Conservation (phyloP, 306 rosid species). For the Trichosanthes cucumerina region DNA sequence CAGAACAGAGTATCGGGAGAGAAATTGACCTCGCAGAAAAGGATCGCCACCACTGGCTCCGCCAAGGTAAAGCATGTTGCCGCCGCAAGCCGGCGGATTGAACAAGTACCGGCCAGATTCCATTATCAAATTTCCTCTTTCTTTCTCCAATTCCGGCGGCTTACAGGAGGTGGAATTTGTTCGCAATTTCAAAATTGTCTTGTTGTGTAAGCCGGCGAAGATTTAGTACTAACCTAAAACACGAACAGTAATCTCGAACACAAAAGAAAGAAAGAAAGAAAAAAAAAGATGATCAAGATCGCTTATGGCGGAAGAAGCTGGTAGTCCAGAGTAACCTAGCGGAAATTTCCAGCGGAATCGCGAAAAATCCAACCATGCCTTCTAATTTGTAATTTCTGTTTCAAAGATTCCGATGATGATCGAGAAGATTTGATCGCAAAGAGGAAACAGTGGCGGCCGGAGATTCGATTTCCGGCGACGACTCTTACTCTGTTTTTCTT, state of each 20-base stretch:
- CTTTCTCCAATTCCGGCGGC: background rate
- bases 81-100: conserved; percentile 36
- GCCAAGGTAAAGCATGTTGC: conserved; percentile 71
- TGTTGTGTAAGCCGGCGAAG: background rate
- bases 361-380: conserved; percentile 88
- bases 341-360: conserved; percentile 73
- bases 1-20: background rate
- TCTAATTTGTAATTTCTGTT: conserved; percentile 2
- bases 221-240: background rate
- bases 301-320: conserved; percentile 98
- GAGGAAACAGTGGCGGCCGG: conserved; percentile 17
- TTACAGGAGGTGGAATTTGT: background rate
- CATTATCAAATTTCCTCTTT: background rate
- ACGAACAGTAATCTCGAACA: background rate
- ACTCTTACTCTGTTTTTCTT: background rate
- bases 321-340: conserved; percentile 97
- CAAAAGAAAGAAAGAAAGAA: background rate
- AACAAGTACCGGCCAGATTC: conserved; percentile 41
- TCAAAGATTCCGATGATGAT: background rate
- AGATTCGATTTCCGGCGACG: conserved; percentile 2
- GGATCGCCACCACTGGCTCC: conserved; percentile 28
- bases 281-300: background rate
- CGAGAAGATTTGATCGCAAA: background rate
- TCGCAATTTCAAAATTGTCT: background rate
- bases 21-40: conserved; percentile 45